Conservation (phyloP, 306 rosid species). For the Begonia masoniana region DNA sequence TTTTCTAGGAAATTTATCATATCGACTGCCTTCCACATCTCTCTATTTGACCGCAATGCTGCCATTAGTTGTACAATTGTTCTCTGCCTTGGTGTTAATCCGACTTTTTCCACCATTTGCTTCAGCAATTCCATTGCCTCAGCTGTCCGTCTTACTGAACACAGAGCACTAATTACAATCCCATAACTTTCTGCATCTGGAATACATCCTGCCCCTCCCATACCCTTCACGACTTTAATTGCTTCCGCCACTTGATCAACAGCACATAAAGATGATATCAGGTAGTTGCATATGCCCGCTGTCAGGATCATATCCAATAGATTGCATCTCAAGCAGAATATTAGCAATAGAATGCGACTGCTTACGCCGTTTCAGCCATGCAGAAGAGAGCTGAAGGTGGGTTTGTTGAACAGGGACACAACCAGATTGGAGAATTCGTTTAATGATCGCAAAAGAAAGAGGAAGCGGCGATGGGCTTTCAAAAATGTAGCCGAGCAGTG, state of each 20-base stretch:
- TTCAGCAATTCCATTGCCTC: conserved; percentile 36
- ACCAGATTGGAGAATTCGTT: conserved; percentile 47
- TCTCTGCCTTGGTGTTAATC: conserved; percentile 37
- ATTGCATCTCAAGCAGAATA: conserved; percentile 47
- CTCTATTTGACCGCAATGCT: conserved; percentile 46
- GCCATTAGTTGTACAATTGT: conserved; percentile 26
- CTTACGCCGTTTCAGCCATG: conserved; percentile 35
- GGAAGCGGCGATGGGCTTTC: conserved; percentile 51
- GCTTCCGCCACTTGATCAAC: conserved; percentile 37
- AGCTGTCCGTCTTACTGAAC: conserved; percentile 36
- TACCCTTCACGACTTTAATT: conserved; percentile 40
- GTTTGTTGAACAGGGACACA: conserved; percentile 56
- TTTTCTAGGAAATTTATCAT: conserved; percentile 46
- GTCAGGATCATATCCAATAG: conserved; percentile 60
- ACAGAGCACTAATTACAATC: conserved; percentile 41
- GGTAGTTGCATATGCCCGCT: conserved; percentile 47
- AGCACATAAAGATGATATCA: conserved; percentile 43
- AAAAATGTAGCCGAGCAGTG: conserved; percentile 42
- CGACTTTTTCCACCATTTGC: conserved; percentile 34
- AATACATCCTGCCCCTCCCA: conserved; percentile 62
- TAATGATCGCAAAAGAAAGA: conserved; percentile 48
- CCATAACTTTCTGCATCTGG: conserved; percentile 58
- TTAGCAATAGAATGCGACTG: conserved; percentile 28
- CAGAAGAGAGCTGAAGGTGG: conserved; percentile 47
- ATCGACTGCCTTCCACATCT: conserved; percentile 56